phyloP scores from a whole-genome alignment of 306 rosid species.

The Pyrus communis region DNA sequence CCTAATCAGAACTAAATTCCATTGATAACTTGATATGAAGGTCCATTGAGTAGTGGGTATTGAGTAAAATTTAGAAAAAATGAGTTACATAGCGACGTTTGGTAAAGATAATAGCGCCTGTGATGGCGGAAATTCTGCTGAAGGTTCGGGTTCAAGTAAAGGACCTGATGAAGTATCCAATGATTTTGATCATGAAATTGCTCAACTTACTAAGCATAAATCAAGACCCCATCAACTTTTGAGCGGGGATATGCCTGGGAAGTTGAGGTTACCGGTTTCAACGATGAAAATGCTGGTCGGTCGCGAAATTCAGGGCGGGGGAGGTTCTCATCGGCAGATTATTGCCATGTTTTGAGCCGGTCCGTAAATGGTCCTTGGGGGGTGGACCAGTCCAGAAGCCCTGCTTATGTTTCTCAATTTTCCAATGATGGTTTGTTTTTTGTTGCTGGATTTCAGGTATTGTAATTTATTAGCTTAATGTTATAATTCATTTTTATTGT shows the following conservation, averaged over 20 bases:
- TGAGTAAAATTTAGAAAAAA: neutral
- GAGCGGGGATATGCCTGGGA: conserved; percentile 42
- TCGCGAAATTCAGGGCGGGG: conserved; percentile 75
- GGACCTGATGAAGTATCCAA: conserved; percentile 22
- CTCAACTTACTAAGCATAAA: conserved; percentile 56
- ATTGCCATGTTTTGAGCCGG: conserved; percentile 79
- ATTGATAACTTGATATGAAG: neutral
- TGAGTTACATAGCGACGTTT: neutral
- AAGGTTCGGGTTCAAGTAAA: conserved; percentile 33
- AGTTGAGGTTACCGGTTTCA: conserved; percentile 54
- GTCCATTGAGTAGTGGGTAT: neutral
- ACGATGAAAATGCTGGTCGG: conserved; percentile 88
- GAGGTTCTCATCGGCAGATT: conserved; percentile 77
- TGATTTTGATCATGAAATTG: conserved; percentile 59
- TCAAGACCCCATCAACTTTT: conserved; percentile 52
- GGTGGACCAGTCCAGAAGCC: conserved; percentile 61
- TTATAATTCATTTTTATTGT: neutral
- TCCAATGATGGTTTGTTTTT: conserved; percentile 78
- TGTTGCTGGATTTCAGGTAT: conserved; percentile 86
- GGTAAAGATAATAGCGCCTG: conserved; percentile 39
- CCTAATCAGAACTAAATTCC: neutral
- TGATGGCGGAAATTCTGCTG: conserved; percentile 28
- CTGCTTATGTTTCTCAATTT: conserved; percentile 88
- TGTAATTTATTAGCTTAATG: neutral
- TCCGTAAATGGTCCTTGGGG: conserved; percentile 90